Evolutionary conservation across 352 stramenopile species (phyloP), one percentile per base, ranked within the genome.

Genomic region (Pythium rishiriense): DNA sequence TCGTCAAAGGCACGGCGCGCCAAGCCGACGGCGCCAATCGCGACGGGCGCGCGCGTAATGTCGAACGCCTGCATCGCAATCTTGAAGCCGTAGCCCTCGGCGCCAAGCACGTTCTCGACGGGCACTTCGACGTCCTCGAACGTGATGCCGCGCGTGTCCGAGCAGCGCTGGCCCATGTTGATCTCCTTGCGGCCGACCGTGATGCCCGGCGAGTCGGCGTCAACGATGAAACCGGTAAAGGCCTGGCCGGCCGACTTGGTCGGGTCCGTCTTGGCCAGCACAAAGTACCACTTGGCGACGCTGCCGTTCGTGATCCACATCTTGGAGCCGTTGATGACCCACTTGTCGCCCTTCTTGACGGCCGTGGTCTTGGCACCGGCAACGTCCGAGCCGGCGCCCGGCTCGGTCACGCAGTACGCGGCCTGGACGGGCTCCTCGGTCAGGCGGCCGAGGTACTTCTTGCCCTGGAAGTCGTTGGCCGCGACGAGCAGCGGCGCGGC

Each of bases 251-350:
- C 85, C 22, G 78, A 86, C 5, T 87, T 83, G 1, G 35, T 77
- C 22, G 84, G 29, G 69, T 97, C 85, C 17, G 91, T 96, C 76
- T 97, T 97, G 66, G 91, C 91, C 21, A 97, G 69, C 52, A 97
- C 90, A 47, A 97, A 96, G 76, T 80, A 97, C 83, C 86, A 96
- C 64, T 96, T 93, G 64, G 91, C 91, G 35, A 96, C 87, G 45
- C 83, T 77, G 45, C 89, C 91, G 73, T 98, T 98, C 28, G 91
- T 98, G 74, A 98, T 98, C 88, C 88, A 98, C 83, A 96, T 94
- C 76, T 98, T 98, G 57, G 76, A 90, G 54, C 92, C 92, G 73
- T 98, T 98, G 47, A 98, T 71, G 33, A 97, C 78, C 83, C 90
- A 98, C 68, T 97, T 93, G 73, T 98, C 90, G 55, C 92, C 92